Evolutionary conservation across 2,329 filamentous ascomycete species (phyloP).

Genomic region (Exophiala dermatitidis): DNA sequence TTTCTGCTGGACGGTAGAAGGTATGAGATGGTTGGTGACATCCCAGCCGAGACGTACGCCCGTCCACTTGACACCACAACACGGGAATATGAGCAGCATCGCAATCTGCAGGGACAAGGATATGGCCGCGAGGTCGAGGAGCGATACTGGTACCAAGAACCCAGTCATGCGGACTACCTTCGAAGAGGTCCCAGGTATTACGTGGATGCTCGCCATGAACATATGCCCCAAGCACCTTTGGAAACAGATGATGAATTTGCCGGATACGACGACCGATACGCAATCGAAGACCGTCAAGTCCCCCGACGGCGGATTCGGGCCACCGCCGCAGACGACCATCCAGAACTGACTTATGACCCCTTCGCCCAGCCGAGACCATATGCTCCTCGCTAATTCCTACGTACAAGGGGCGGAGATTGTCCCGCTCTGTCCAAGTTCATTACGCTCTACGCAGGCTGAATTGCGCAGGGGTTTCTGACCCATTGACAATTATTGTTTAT

Average conservation of each 20-base stretch:
- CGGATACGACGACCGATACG: conserved; percentile 1
- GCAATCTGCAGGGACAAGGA: background rate
- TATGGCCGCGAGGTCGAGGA: background rate
- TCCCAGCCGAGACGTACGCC: background rate
- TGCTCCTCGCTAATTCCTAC: background rate
- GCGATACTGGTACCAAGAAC: background rate
- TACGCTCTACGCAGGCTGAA: no score
- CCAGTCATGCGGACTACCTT: background rate
- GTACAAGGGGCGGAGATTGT: background rate
- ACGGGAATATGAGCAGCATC: background rate
- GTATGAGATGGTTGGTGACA: conserved; percentile 1
- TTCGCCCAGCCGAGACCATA: background rate
- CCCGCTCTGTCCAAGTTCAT: background rate
- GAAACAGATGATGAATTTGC: background rate
- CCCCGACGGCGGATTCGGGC: background rate
- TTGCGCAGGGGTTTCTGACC: no score
- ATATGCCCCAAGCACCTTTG: background rate
- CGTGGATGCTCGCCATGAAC: background rate
- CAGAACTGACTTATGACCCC: conserved; percentile 7
- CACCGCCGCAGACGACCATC: background rate
- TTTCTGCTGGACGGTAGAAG: conserved; percentile 1
- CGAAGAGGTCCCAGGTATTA: background rate
- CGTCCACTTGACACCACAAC: background rate
- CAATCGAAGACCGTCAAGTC: background rate
- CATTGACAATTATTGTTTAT: no score